These are phyloP conservation scores for Elongisporangium prolatum DNA, from an alignment of 352 stramenopile genomes.

Conservation along the genomic window DNA sequence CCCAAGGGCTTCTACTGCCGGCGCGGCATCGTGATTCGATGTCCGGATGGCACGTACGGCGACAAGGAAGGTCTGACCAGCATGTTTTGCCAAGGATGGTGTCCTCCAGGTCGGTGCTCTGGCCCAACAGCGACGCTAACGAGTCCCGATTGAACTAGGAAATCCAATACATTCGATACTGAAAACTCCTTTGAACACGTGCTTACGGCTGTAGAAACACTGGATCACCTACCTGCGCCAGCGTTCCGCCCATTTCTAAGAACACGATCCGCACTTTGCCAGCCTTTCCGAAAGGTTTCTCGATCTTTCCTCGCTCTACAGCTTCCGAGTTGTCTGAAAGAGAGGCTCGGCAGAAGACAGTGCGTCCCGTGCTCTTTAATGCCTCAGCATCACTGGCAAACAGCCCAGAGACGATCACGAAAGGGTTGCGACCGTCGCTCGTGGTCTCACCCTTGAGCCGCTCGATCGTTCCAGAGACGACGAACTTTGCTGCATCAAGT, in stretches of 20 bases:
- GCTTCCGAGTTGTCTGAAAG: background rate
- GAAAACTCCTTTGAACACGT: background rate
- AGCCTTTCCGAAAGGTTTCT: conserved; percentile 74
- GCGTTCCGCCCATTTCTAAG: conserved; percentile 31
- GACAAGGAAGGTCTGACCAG: conserved; percentile 40
- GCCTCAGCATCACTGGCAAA: conserved; percentile 49
- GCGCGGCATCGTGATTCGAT: conserved; percentile 57
- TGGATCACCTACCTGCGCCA: conserved; percentile 33
- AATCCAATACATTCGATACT: background rate
- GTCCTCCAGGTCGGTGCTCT: conserved; percentile 26
- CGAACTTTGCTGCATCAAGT: background rate
- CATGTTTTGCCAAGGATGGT: conserved; percentile 57
- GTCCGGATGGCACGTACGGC: conserved; percentile 63
- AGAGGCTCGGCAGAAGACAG: conserved; percentile 19
- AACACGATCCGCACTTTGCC: conserved; percentile 70
- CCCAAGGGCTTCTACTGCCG: conserved; percentile 67
- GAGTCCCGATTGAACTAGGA: background rate
- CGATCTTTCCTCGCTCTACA: conserved; percentile 38
- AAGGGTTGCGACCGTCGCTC: conserved; percentile 51
- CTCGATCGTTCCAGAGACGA: conserved; percentile 33
- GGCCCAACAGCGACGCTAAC: background rate
- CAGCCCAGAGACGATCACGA: conserved; percentile 51
- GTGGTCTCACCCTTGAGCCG: conserved; percentile 69
- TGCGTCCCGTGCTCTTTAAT: conserved; percentile 15
- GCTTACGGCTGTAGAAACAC: conserved; percentile 16